Percentiles rank a stretch among this genome's conserved stretches.
Evolutionary conservation across 345 rosid species (phyloP).

Genomic region (Eucalyptus shirleyi): DNA sequence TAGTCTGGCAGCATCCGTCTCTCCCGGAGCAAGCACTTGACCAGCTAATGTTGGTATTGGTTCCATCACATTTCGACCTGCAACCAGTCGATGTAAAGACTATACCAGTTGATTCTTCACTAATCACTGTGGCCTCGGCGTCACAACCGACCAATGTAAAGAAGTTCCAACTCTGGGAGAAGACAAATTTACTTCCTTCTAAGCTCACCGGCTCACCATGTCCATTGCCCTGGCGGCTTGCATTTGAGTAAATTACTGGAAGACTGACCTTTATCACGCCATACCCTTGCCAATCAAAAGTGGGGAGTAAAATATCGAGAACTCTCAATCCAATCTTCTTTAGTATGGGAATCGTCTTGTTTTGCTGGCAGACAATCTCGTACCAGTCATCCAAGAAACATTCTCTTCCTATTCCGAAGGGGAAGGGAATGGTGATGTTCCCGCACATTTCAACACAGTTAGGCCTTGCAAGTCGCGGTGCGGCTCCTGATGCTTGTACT

Average conservation of each 20-base stretch:
- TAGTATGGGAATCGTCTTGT: neutral
- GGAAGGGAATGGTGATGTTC: neutral
- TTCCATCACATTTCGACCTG: neutral
- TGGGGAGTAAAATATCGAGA: neutral
- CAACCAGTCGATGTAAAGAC: neutral
- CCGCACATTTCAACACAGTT: neutral
- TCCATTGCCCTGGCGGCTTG: neutral
- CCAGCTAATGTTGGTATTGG: neutral
- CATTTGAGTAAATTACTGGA: neutral
- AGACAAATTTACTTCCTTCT: neutral
- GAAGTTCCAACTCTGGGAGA: neutral
- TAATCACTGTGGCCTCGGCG: neutral
- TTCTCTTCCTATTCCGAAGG: neutral
- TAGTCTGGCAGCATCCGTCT: neutral
- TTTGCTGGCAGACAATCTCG: neutral
- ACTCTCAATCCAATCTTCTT: neutral
- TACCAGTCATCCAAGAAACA: neutral
- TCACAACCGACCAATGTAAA: neutral
- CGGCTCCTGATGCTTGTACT: neutral
- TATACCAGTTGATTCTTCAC: neutral
- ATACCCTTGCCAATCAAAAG: neutral
- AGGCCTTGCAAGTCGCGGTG: neutral
- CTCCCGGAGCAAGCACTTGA: neutral
- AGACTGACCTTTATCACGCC: neutral
- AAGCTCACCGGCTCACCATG: neutral